Evolutionary conservation across 768 basidiomycete genomes (phyloP).

Genomic region (Mycena sanguinolenta): DNA sequence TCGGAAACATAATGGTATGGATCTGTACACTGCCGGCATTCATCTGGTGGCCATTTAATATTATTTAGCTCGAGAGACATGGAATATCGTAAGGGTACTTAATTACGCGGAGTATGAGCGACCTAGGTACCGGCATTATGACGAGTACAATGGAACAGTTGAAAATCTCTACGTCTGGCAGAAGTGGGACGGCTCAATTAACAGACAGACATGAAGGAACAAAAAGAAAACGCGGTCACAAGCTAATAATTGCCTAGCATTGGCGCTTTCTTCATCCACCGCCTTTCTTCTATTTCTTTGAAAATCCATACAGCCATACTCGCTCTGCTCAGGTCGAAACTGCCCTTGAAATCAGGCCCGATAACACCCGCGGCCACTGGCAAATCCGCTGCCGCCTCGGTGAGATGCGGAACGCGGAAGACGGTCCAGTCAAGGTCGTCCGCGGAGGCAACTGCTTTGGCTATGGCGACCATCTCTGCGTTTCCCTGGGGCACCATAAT

Average conservation of each 20-base stretch:
- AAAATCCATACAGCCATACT: slow-evolving; percentile 23
- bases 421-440: slow-evolving; percentile 28
- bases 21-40: no score
- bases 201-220: no score
- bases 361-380: slow-evolving; percentile 14
- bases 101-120: no score
- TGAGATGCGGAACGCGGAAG: slow-evolving; percentile 27
- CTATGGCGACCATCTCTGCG: slow-evolving; percentile 29
- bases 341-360: slow-evolving; percentile 17
- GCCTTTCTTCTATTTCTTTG: slow-evolving; percentile 22
- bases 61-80: no score
- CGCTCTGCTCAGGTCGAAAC: slow-evolving; percentile 13
- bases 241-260: slow-evolving; percentile 18
- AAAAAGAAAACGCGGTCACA: no score
- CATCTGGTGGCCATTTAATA: no score
- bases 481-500: slow-evolving; percentile 15
- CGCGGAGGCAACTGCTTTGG: slow-evolving; percentile 15
- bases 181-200: no score
- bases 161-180: no score
- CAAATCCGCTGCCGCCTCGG: slow-evolving; percentile 10
- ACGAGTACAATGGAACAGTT: no score
- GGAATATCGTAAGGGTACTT: no score
- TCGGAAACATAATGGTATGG: no score
- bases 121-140: no score
- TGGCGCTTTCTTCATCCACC: slow-evolving; percentile 24